Base-by-base conservation (phyloP, 208 protist genomes). In the Acanthamoeba triangularis region DNA sequence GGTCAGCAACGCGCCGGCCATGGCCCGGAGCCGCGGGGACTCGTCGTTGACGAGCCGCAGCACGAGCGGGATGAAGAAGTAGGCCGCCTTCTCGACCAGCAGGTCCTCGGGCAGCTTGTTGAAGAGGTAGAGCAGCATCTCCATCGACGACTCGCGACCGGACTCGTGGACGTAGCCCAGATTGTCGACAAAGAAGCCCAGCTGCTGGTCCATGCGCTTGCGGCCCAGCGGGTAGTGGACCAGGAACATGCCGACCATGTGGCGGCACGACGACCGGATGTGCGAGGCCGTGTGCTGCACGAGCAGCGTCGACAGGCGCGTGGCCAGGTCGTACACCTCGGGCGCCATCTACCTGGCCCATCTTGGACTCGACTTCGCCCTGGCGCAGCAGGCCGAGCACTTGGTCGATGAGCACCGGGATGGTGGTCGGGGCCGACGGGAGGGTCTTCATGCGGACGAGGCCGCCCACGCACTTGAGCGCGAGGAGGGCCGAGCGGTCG, bases 1-100 rank as follows among this genome's bases (percentile, higher is more conserved):
- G 25, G 85, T 92, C 2, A 92, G 14, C 20, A 92, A 54, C 35
- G 59, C 85, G 28, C 85, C 85, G n/a, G 63, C 85, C 85, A 92
- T 92, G 54, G 35, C 63, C 33, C 85, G 85, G 11, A 92, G 37
- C 11, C 63, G 54, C 23, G 54, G n/a, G 20, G 90, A 78, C 59
- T 80, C 90, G 49, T 94, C 90, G 67, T 94, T 94, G n/a, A 94
- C 67, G 11, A 94, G 90, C 16, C 67, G 44, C 30, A 94, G 41
- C 30, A 94, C 90, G 47, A 94, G 90, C 90, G 90, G 90, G 25
- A 94, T 59, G 65, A 94, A 82, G 54, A 94, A 94, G 90, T 82
- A 94, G 44, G 41, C 67, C 16, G 90, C 33, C 23, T 82, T 28
- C 25, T 94, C 67, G 8, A 44, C 90, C 8, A 94, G 90, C 13